phyloP scores from a whole-genome alignment of 2,329 filamentous ascomycete species.

The Phoma sp. region DNA sequence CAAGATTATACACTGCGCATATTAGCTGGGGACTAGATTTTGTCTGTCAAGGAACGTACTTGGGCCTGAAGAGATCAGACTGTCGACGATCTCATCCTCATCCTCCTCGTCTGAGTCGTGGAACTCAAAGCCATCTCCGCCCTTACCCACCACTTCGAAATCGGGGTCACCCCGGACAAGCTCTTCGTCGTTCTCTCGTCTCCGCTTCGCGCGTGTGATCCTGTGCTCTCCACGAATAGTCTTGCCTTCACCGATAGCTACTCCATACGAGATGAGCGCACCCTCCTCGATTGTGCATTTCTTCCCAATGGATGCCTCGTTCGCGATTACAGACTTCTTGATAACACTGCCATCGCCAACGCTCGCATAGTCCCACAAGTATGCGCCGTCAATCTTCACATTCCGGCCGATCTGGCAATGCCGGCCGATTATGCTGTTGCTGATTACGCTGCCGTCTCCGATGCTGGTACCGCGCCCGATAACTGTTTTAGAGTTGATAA shows the following conservation, averaged over 20 bases:
- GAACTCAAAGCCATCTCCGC: slow-evolving; percentile 68
- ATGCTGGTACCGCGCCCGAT: slow-evolving; percentile 80
- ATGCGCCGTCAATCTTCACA: slow-evolving; percentile 78
- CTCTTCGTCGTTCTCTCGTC: slow-evolving; percentile 53
- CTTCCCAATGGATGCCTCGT: slow-evolving; percentile 74
- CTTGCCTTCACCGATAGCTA: slow-evolving; percentile 71
- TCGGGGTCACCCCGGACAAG: slow-evolving; percentile 53
- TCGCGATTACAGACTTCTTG: slow-evolving; percentile 77
- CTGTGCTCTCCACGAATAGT: slow-evolving; percentile 53
- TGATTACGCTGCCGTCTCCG: slow-evolving; percentile 73
- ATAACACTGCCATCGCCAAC: slow-evolving; percentile 79
- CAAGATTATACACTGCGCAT: slow-evolving; percentile 58
- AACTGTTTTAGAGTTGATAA: slow-evolving; percentile 72
- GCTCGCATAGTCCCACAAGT: slow-evolving; percentile 84
- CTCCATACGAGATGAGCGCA: slow-evolving; percentile 80
- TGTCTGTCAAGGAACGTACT: slow-evolving; percentile 32
- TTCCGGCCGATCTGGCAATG: slow-evolving; percentile 87
- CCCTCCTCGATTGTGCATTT: slow-evolving; percentile 74
- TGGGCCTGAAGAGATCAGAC: slow-evolving; percentile 46
- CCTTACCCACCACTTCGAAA: slow-evolving; percentile 62
- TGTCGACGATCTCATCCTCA: slow-evolving; percentile 62
- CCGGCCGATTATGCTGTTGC: slow-evolving; percentile 81
- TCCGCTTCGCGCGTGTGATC: slow-evolving; percentile 57
- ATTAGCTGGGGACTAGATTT: slow-evolving; percentile 18
- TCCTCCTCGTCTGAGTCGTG: slow-evolving; percentile 66